These are phyloP conservation scores for Globisporangium nunn DNA, from an alignment of 352 stramenopile species.

Conservation along the genomic window DNA sequence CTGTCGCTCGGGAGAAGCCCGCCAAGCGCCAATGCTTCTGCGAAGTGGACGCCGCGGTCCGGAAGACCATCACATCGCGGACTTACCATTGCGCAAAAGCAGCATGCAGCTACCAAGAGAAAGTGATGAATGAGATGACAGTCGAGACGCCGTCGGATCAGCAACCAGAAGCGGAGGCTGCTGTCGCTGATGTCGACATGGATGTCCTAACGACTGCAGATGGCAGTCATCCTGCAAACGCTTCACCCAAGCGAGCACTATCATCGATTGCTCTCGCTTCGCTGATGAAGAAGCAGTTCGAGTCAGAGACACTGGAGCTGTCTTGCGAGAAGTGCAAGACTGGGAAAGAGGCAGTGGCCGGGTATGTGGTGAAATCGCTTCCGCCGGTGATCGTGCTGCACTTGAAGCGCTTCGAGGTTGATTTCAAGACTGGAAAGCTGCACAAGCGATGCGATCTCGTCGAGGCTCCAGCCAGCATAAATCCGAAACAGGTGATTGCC, in stretches of 20 bases:
- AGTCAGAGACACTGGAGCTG: slow-evolving; percentile 67
- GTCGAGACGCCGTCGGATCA: neutral
- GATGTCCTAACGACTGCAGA: neutral
- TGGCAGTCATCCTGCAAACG: neutral
- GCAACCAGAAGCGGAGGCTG: neutral
- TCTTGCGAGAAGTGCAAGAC: slow-evolving; percentile 80
- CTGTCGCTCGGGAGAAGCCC: slow-evolving; percentile 5
- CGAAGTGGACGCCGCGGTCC: slow-evolving; percentile 27
- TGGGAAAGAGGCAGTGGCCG: slow-evolving; percentile 51
- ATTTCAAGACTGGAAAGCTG: slow-evolving; percentile 47
- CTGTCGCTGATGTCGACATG: neutral
- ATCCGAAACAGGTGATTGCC: slow-evolving; percentile 33
- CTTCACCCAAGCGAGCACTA: slow-evolving; percentile 3
- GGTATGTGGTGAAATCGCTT: slow-evolving; percentile 58
- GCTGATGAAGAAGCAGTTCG: slow-evolving; percentile 72
- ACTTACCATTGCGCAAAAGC: slow-evolving; percentile 56
- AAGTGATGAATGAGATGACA: slow-evolving; percentile 10
- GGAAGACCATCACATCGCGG: slow-evolving; percentile 23
- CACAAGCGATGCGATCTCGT: slow-evolving; percentile 80
- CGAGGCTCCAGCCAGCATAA: slow-evolving; percentile 41
- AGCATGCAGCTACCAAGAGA: slow-evolving; percentile 60
- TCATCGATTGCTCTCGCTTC: slow-evolving; percentile 42
- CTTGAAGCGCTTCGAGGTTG: slow-evolving; percentile 83
- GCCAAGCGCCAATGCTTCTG: slow-evolving; percentile 56
- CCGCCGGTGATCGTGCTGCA: slow-evolving; percentile 73